Evolutionary conservation across 805 yeast species (phyloP).

Genomic region (Wickerhamomyces ciferrii): DNA sequence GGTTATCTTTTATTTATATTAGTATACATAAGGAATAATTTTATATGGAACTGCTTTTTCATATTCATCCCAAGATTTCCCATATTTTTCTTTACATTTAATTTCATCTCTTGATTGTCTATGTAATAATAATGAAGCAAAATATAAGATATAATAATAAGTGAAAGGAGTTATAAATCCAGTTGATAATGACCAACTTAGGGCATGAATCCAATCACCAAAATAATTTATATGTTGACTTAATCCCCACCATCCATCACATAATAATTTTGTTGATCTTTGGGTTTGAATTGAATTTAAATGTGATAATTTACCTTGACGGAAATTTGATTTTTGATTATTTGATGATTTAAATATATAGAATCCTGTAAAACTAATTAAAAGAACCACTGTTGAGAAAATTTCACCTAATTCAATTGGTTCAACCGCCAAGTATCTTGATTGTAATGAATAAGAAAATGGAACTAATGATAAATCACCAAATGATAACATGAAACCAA

Average conservation of each 20-base stretch:
- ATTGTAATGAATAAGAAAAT: conserved; percentile 82
- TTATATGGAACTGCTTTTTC: conserved; percentile 79
- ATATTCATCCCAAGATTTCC: conserved; percentile 81
- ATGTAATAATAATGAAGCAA: conserved; percentile 76
- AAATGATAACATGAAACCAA: conserved; percentile 93
- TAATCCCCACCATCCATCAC: conserved; percentile 94
- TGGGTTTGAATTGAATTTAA: conserved; percentile 66
- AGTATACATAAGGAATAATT: conserved; percentile 85
- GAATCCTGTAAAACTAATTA: conserved; percentile 58
- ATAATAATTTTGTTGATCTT: conserved; percentile 73
- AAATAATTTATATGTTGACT: conserved; percentile 93
- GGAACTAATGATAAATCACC: conserved; percentile 95
- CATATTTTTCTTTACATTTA: conserved; percentile 83
- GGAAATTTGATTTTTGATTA: conserved; percentile 78
- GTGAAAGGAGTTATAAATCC: conserved; percentile 79
- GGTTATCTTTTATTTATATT: conserved; percentile 11
- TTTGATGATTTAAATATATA: conserved; percentile 82
- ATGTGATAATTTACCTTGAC: conserved; percentile 67
- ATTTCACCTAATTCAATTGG: conserved; percentile 47
- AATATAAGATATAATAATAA: conserved; percentile 81
- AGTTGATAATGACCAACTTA: conserved; percentile 91
- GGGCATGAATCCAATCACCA: conserved; percentile 91
- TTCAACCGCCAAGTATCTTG: conserved; percentile 70
- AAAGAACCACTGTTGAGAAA: conserved; percentile 32
- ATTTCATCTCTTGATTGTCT: conserved; percentile 90